A percentile compares a stretch with the other conserved stretches of the same genome.
phyloP scores from a whole-genome alignment of 495 filamentous ascomycete genomes.

The Clavariopsis aquatica region DNA sequence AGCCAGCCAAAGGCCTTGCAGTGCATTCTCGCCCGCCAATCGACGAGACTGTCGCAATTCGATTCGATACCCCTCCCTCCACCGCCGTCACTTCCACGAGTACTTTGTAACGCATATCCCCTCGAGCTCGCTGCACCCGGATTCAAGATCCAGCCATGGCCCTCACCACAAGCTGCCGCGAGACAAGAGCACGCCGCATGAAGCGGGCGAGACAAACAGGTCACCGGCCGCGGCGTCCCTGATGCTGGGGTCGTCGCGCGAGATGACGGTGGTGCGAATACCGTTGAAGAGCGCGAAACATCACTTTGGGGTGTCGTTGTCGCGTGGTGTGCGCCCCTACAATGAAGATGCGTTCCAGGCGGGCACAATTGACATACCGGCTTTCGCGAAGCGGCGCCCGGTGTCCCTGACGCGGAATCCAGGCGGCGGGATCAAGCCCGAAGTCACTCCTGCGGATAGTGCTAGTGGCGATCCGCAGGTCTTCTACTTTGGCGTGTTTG shows the following conservation, averaged over 20 bases:
- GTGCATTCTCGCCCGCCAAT: background rate
- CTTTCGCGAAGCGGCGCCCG: conserved; percentile 82
- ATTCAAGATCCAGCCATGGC: conserved; percentile 63
- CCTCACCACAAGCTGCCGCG: conserved; percentile 83
- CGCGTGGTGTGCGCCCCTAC: conserved; percentile 76
- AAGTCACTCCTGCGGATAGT: conserved; percentile 66
- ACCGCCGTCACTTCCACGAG: conserved; percentile 72
- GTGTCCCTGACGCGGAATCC: conserved; percentile 60
- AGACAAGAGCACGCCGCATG: conserved; percentile 76
- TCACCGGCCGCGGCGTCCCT: conserved; percentile 39
- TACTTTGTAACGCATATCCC: conserved; percentile 97
- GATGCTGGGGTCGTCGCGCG: conserved; percentile 53
- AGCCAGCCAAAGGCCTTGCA: conserved; percentile 22
- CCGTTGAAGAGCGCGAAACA: conserved; percentile 91
- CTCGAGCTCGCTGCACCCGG: conserved; percentile 88
- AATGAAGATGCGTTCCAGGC: conserved; percentile 97
- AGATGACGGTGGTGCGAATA: conserved; percentile 97
- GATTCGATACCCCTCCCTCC: background rate
- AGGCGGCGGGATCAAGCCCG: conserved; percentile 44
- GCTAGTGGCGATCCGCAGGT: conserved; percentile 87
- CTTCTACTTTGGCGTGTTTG: conserved; percentile 96
- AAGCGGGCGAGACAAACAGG: conserved; percentile 58
- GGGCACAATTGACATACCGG: conserved; percentile 86
- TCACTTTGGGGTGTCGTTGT: conserved; percentile 80
- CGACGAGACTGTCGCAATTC: background rate